Evolutionary conservation across 306 rosid species (phyloP), one percentile per base, ranked within the genome.

Genomic region (Fragaria nilgerrensis): DNA sequence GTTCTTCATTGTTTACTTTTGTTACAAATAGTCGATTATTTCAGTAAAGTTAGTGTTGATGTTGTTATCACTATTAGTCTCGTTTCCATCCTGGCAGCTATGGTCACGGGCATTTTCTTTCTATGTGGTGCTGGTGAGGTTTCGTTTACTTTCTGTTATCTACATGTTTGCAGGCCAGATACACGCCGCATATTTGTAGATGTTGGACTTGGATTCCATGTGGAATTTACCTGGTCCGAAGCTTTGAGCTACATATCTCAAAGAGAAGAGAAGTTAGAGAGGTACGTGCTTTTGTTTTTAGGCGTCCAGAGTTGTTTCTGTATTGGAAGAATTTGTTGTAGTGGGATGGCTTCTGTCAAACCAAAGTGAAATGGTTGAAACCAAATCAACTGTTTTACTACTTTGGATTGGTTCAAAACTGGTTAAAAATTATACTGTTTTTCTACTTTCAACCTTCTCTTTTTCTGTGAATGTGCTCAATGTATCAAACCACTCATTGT

Each of bases 211-310:
- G 99, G 97, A 84, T 92, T 95, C 84, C 99, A 95, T 23, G 97
- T 91, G 65, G 97, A 95, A 88, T 91, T 95, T 85, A 87, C 97
- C 77, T 95, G 96, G 97, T 77, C 96, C 19, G 97, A 91, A 85
- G 99, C 97, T 82, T 76, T 95, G 68, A 91, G 84, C 68, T 95
- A 36, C 80, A 85, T 92, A 67, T 80, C 85, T 15, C 87, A 82
- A 59, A 86, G 96, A 88, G 97, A 95, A 81, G 97, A 89, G 80
- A 92, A 75, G 84, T 61, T 95, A 71, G 78, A 83, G 58, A 88
- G 91, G 98, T 95, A 84, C 66, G 50, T 32, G 27, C 44, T 82
- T 69, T 80, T 43, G 22, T n/a, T 53, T 44, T 15, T 36, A 22
- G 5, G 56, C 23, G 34, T 53, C 43, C 22, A 1, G 55, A 32